A percentile compares a stretch with the other conserved stretches of the same genome.
Conservation (phyloP, 257 asterid genomes). For the Capsicum baccatum region DNA sequence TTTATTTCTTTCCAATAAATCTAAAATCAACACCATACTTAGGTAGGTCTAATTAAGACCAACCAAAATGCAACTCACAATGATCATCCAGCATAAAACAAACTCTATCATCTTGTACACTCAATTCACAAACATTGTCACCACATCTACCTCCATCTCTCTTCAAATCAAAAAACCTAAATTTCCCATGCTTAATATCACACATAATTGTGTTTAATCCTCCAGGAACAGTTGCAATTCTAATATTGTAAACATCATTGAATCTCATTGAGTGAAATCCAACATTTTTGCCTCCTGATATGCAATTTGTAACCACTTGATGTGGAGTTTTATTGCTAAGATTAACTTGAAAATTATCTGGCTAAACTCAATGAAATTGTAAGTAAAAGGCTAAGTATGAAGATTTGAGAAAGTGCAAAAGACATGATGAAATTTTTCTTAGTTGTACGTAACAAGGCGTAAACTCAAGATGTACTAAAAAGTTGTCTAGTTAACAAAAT, state of each 20-base stretch:
- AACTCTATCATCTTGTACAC: not conserved
- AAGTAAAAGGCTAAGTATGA: not conserved
- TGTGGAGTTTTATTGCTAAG: not conserved
- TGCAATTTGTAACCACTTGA: not conserved
- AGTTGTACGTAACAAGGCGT: too few relatives aligned
- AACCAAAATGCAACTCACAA: not conserved
- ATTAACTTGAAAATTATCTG: not conserved
- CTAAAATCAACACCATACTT: not conserved
- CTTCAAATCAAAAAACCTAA: not conserved
- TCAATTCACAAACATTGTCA: not conserved
- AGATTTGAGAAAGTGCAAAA: too few relatives aligned
- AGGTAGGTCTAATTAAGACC: not conserved
- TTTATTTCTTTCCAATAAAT: too few relatives aligned
- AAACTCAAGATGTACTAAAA: too few relatives aligned
- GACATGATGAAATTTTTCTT: too few relatives aligned
- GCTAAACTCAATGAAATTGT: not conserved
- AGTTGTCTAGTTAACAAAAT: too few relatives aligned
- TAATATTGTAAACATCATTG: not conserved
- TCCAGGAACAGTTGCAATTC: not conserved
- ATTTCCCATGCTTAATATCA: not conserved
- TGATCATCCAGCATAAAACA: not conserved
- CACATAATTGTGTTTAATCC: not conserved
- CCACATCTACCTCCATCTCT: not conserved
- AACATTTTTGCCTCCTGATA: not conserved
- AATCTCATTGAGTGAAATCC: not conserved